Evolutionary conservation across 768 basidiomycete genomes (phyloP).

Genomic region (Trametes punicea): DNA sequence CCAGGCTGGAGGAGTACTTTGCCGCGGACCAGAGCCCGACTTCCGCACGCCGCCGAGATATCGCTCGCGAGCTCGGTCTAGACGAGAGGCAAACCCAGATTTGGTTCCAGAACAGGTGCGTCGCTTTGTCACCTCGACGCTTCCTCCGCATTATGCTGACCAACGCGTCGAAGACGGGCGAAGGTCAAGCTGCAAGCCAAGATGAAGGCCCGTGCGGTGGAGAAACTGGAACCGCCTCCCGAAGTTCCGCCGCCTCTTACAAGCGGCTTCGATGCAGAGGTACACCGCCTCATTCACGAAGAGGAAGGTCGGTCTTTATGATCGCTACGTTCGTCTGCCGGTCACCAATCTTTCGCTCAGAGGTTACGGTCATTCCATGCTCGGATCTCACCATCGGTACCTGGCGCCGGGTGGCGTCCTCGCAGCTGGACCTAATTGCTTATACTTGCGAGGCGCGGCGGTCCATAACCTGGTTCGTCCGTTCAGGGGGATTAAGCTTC

Average conservation of each 20-base stretch:
- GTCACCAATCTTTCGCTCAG: slow-evolving; percentile 33
- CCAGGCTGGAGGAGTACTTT: slow-evolving; percentile 70
- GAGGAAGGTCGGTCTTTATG: slow-evolving; percentile 57
- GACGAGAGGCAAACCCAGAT: slow-evolving; percentile 86
- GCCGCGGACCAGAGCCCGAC: slow-evolving; percentile 68
- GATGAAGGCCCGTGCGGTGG: slow-evolving; percentile 34
- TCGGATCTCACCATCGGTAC: slow-evolving; percentile 70
- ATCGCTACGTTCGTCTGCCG: not conserved
- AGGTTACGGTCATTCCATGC: slow-evolving; percentile 74
- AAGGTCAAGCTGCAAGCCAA: slow-evolving; percentile 71
- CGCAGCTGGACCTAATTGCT: slow-evolving; percentile 66
- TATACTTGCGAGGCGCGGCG: slow-evolving; percentile 68
- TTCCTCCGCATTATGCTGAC: not conserved
- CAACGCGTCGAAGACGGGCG: slow-evolving; percentile 51
- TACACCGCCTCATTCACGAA: slow-evolving; percentile 69
- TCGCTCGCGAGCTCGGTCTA: slow-evolving; percentile 73
- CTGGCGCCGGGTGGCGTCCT: slow-evolving; percentile 71
- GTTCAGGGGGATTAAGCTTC: slow-evolving; percentile 68
- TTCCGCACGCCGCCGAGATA: slow-evolving; percentile 66
- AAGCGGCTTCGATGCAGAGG: slow-evolving; percentile 52
- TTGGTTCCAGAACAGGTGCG: slow-evolving; percentile 85
- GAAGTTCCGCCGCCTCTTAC: slow-evolving; percentile 51
- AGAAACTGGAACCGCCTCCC: slow-evolving; percentile 38
- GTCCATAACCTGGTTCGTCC: slow-evolving; percentile 76
- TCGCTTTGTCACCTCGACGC: not conserved